phyloP scores from a whole-genome alignment of 805 yeast genomes.

The Yarrowia sp. region DNA sequence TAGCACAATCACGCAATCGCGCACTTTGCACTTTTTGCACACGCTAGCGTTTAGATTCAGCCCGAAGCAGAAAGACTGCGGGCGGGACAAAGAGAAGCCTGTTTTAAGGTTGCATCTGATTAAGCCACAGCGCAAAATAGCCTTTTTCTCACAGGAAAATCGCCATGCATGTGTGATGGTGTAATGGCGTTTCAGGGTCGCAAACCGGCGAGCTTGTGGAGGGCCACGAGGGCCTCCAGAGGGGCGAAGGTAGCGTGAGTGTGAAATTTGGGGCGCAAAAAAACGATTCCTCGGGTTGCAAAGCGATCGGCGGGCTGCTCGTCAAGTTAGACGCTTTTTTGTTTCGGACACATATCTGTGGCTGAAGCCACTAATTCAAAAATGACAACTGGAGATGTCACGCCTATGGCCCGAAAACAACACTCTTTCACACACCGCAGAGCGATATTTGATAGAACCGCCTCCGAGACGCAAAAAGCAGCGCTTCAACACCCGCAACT shows the following conservation, averaged over 20 bases:
- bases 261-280: too few species aligned
- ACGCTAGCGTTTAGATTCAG: not conserved
- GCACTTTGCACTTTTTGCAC: not conserved
- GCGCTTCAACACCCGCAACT: not conserved
- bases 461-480: not conserved
- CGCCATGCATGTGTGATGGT: conserved; percentile 23
- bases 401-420: not conserved
- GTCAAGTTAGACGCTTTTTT: not conserved
- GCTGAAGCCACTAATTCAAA: conserved; percentile 20
- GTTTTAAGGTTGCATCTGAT: conserved; percentile 9
- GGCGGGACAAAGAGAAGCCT: not conserved
- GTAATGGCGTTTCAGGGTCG: conserved; percentile 8
- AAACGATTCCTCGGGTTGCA: not conserved
- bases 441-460: not conserved
- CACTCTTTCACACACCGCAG: not conserved
- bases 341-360: not conserved
- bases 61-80: conserved; percentile 20
- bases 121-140: conserved; percentile 6
- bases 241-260: too few species aligned
- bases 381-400: not conserved
- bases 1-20: conserved; percentile 2
- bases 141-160: not conserved
- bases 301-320: not conserved
- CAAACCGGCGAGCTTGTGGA: not conserved
- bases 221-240: too few species aligned